phyloP scores from a whole-genome alignment of 2,329 filamentous ascomycete species.

The Nigrospora oryzae region DNA sequence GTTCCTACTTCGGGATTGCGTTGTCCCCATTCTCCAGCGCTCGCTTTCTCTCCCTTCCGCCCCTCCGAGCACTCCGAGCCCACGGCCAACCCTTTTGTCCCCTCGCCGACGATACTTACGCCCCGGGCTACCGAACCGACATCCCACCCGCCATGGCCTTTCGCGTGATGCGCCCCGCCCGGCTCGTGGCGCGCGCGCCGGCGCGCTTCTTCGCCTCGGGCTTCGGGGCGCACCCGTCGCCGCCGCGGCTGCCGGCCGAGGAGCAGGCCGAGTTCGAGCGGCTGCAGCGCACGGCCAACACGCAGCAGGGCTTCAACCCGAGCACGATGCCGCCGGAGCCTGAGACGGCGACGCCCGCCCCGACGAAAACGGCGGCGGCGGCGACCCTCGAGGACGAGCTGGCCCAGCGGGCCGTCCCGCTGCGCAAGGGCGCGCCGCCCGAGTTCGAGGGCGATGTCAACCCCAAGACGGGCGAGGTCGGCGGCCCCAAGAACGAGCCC shows the following conservation, averaged over 20 bases:
- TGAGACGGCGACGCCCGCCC: neutral
- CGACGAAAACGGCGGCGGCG: neutral
- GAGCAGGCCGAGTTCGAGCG: conserved; percentile 58
- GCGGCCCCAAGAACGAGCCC: conserved; percentile 95
- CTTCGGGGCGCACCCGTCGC: conserved; percentile 30
- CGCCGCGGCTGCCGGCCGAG: conserved; percentile 66
- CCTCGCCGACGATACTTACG: no score
- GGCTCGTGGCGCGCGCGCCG: neutral
- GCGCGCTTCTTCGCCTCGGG: neutral
- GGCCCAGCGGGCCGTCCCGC: conserved; percentile 24
- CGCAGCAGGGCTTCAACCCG: conserved; percentile 21
- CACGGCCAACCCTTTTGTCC: no score
- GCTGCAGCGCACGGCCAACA: conserved; percentile 57
- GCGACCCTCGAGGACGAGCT: neutral
- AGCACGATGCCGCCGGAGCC: conserved; percentile 9
- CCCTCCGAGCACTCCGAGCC: no score
- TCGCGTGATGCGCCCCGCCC: neutral
- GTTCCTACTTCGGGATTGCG: no score
- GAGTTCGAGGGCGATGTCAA: conserved; percentile 92
- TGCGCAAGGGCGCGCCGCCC: conserved; percentile 59
- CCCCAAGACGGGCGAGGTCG: conserved; percentile 89
- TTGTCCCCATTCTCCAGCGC: no score
- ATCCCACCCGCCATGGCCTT: neutral
- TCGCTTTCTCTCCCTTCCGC: no score
- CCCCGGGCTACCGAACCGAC: no score